Evolutionary conservation across 441 rosid species (phyloP), one percentile per base, ranked within the genome.

Genomic region (Isatis lusitanica): DNA sequence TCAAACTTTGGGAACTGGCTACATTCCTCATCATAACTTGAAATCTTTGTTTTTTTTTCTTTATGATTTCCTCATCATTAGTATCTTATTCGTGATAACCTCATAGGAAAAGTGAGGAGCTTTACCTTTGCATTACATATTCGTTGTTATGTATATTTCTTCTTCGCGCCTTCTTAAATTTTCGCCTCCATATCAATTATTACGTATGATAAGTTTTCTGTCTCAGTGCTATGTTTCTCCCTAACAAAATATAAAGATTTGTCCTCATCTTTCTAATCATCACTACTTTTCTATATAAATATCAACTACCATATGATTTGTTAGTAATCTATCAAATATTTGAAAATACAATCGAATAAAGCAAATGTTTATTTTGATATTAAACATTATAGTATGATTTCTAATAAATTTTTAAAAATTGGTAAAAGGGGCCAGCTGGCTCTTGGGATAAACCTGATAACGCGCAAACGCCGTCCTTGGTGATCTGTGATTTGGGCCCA

Each of bases 381-480:
- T 40, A 46, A 47, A 61, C 42, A 43, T 61, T 46, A 73, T 62
- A 51, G n/a, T 50, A 57, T 36, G 31, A 10, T 16, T 57, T 46
- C 36, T 3, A 7, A 30, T 30, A 30, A 4, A n/a, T 55, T 30
- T 55, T 30, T 30, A 30, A 38, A 43, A 15, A 31, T 10, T n/a
- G 62, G 44, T 66, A 42, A 12, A 66, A 66, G 60, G 12, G 48
- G 12, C 44, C 69, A 77, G 74, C 73, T 72, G 74, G 77, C 56
- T 60, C 5, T 66, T 59, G 59, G 50, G 63, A 71, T 9, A 75
- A 39, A 48, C 30, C 71, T 53, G 60, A 56, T 66, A 61, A 73
- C 77, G 81, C 81, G 81, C 65, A 78, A 78, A 57, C 78, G 75
- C 81, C 74, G 78, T 64, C 72, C 63, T 43, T 16, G 17, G 30